Percentiles rank a stretch among this genome's conserved stretches.
phyloP scores from a whole-genome alignment of 1,139 yeast species.

The Nakaseomyces delphensis region DNA sequence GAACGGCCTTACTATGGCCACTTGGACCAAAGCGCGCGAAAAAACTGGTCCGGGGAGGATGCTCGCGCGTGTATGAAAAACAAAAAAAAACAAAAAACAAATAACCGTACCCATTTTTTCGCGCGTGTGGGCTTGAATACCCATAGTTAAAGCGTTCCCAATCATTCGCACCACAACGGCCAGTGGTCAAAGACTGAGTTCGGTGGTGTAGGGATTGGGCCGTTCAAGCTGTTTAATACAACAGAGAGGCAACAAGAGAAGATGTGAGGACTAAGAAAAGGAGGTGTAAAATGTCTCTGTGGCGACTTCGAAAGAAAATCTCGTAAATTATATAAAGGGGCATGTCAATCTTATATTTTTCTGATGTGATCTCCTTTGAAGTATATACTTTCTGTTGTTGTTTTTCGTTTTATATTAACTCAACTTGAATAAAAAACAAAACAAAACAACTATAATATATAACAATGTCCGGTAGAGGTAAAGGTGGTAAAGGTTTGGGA shows the following conservation, averaged over 20 bases:
- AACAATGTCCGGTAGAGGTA: constrained; percentile 97
- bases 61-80: not conserved
- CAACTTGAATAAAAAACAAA: constrained; percentile 12
- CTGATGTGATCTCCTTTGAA: too few relatives aligned
- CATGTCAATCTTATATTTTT: not conserved
- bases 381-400: not conserved
- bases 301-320: too few relatives aligned
- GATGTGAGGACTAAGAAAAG: not conserved
- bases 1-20: not conserved
- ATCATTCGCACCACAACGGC: constrained; percentile 3
- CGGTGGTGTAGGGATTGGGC: not conserved
- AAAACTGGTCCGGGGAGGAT: not conserved
- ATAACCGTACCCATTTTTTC: constrained; percentile 1
- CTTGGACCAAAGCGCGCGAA: not conserved
- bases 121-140: not conserved
- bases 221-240: not conserved
- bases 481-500: constrained; percentile 99
- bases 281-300: too few relatives aligned
- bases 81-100: not conserved
- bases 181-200: not conserved
- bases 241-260: too few relatives aligned
- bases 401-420: not conserved
- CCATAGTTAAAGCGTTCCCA: constrained; percentile 4
- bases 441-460: constrained; percentile 17
- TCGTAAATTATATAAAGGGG: not conserved